phyloP scores from a whole-genome alignment of 345 rosid genomes.

The Laguncularia racemosa region DNA sequence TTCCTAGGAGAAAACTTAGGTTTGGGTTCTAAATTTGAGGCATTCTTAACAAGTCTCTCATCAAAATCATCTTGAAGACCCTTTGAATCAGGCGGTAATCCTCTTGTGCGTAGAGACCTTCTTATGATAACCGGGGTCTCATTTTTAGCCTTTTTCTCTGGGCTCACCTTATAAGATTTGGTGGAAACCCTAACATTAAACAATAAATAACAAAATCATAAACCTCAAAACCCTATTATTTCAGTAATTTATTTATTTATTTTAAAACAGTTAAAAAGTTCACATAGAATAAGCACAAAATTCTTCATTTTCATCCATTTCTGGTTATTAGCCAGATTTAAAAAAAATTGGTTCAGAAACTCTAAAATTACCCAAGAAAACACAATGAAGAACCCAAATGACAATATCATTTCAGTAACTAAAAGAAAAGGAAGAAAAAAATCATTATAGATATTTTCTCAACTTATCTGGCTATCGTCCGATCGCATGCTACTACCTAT shows the following conservation, averaged over 20 bases:
- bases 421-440: no score
- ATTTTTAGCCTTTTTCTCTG: slow-evolving; percentile 35
- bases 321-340: no score
- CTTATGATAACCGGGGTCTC: slow-evolving; percentile 47
- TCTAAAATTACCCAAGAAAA: no score
- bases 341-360: no score
- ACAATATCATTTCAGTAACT: no score
- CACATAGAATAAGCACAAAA: no score
- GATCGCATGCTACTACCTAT: no score
- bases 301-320: no score
- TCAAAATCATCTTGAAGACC: slow-evolving; percentile 25
- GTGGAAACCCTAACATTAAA: slow-evolving; percentile 21
- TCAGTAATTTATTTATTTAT: no score
- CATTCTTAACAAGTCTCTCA: slow-evolving; percentile 5
- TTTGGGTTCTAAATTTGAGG: slow-evolving; percentile 2
- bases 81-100: slow-evolving; percentile 49
- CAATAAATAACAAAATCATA: not conserved
- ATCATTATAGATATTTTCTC: no score
- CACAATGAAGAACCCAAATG: no score
- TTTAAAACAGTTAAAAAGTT: not conserved
- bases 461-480: no score
- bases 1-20: slow-evolving; percentile 13
- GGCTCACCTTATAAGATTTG: slow-evolving; percentile 34
- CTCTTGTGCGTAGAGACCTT: slow-evolving; percentile 59
- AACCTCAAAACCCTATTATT: not conserved